Percentiles rank a stretch among this genome's conserved stretches.
Evolutionary conservation across 371 early-diverging fungal genomes (phyloP).

Genomic region (Mucor velutinosus): DNA sequence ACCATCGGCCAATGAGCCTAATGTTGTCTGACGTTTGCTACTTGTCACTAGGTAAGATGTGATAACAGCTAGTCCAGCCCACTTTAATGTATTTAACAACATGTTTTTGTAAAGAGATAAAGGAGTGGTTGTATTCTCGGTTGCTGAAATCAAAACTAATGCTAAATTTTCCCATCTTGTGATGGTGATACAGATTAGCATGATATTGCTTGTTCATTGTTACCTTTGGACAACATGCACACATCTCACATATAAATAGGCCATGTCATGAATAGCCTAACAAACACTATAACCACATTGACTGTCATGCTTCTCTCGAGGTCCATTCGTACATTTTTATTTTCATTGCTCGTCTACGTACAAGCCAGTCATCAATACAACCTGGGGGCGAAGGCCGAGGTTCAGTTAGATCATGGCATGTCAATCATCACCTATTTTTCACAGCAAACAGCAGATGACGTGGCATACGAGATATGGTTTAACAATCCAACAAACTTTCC

Average conservation of each 20-base stretch:
- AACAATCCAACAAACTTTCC: neutral
- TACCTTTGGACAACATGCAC: neutral
- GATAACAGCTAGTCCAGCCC: neutral
- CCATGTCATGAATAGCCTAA: neutral
- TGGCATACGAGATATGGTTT: neutral
- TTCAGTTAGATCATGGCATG: neutral
- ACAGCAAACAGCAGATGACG: neutral
- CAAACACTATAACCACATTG: neutral
- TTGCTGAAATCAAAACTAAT: neutral
- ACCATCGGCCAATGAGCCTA: constrained; percentile 35
- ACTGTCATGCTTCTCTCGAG: neutral
- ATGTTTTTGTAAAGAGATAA: neutral
- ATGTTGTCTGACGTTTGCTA: neutral
- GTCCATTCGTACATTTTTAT: neutral
- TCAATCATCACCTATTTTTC: neutral
- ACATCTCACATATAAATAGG: neutral
- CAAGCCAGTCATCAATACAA: neutral
- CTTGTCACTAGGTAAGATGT: constrained; percentile 4
- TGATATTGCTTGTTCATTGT: neutral
- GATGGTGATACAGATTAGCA: neutral
- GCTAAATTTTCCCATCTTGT: neutral
- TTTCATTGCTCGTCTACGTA: neutral
- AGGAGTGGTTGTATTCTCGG: neutral
- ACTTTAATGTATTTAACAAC: constrained; percentile 3
- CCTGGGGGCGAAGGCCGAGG: neutral